Evolutionary conservation across 2,329 filamentous ascomycete genomes (phyloP).

Genomic region (Ramularia collo-cygni): DNA sequence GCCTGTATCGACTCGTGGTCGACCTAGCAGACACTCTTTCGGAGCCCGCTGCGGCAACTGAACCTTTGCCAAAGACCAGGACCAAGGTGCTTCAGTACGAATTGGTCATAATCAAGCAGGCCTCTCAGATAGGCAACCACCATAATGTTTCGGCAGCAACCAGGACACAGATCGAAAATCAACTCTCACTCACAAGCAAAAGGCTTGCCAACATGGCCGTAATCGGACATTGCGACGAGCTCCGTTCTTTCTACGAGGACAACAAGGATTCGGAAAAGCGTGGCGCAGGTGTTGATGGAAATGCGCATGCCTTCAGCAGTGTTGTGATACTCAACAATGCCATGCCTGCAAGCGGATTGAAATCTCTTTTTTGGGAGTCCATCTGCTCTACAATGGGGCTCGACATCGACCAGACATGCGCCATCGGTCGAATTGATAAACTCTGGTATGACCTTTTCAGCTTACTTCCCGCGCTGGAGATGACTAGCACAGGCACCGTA

Average conservation of each 20-base stretch:
- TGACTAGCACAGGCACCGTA: slow-evolving; percentile 46
- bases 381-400: slow-evolving; percentile 31
- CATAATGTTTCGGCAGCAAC: slow-evolving; percentile 12
- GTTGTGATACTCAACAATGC: slow-evolving; percentile 41
- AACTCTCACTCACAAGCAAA: slow-evolving; percentile 32
- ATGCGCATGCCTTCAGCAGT: slow-evolving; percentile 39
- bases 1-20: slow-evolving; percentile 37
- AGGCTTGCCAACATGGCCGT: slow-evolving; percentile 32
- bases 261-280: slow-evolving; percentile 36
- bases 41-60: neutral
- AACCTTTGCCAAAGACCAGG: neutral
- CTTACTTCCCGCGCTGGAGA: slow-evolving; percentile 47
- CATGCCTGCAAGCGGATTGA: neutral
- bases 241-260: slow-evolving; percentile 41
- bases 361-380: slow-evolving; percentile 42
- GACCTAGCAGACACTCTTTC: slow-evolving; percentile 22
- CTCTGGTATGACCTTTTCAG: slow-evolving; percentile 44
- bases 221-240: slow-evolving; percentile 17
- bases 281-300: slow-evolving; percentile 44
- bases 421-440: slow-evolving; percentile 30
- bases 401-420: slow-evolving; percentile 13
- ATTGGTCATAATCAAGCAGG: slow-evolving; percentile 28
- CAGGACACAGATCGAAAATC: slow-evolving; percentile 19
- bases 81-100: slow-evolving; percentile 16
- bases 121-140: slow-evolving; percentile 28